Evolutionary conservation across 805 yeast genomes (phyloP).

Genomic region (Grigorovia yakushimaensis): DNA sequence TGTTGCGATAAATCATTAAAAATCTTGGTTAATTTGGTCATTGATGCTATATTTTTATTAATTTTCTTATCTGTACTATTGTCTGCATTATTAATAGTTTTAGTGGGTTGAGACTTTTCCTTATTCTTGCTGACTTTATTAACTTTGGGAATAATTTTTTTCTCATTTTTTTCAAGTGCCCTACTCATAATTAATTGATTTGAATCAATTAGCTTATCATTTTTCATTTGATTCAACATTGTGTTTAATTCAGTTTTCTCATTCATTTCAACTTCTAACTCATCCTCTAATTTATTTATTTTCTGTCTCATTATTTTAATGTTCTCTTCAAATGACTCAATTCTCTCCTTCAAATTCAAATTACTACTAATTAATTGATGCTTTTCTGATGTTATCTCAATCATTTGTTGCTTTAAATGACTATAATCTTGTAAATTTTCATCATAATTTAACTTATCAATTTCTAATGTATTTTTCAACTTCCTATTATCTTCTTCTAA

Average conservation of each 20-base stretch:
- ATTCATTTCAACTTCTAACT: background rate
- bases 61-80: background rate
- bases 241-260: background rate
- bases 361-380: constrained; percentile 17
- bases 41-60: background rate
- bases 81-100: background rate
- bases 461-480: constrained; percentile 13
- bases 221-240: constrained; percentile 1
- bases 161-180: background rate
- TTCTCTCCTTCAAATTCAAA: constrained; percentile 18
- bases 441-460: constrained; percentile 10
- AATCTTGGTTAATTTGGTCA: background rate
- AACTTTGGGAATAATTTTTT: background rate
- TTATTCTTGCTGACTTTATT: background rate
- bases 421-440: constrained; percentile 14
- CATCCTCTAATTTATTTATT: constrained; percentile 1
- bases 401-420: constrained; percentile 13
- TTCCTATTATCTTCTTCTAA: constrained; percentile 21
- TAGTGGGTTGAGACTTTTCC: no score
- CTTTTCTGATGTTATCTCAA: constrained; percentile 13
- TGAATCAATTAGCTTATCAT: background rate
- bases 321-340: constrained; percentile 13
- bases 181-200: background rate
- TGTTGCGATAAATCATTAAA: background rate
- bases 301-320: constrained; percentile 11